Base-by-base conservation (phyloP, 331 rosid genomes). In the Saraca asoca region DNA sequence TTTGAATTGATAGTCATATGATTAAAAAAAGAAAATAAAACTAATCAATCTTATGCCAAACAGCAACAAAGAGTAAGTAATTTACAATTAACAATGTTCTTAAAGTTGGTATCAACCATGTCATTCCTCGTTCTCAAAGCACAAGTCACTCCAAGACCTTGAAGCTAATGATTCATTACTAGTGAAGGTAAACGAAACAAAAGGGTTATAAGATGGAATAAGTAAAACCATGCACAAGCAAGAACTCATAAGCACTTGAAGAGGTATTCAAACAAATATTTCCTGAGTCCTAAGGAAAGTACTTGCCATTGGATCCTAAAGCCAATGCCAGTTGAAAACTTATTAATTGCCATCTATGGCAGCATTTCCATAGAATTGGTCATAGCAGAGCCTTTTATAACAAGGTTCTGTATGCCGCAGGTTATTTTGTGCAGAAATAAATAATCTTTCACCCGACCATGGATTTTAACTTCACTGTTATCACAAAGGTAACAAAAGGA, bases 401-500 rank as follows among this genome's bases (percentile, higher is more conserved):
- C 11, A 17, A 54, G 72, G 58, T 37, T 31, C 42, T 43, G 9
- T 12, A 34, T 18, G 56, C 64, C 29, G 45, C 31, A 68, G 15
- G 68, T 33, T 31, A 57, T 20, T n/a, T 37, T 13, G 60, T 31
- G 56, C 14, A 48, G 49, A 60, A 66, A 55, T 39, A 62, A 68
- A 62, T 43, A 33, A 73, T 24, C 37, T 42, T 62, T 48, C 12
- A 54, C 39, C 51, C 37, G 29, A 57, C 51, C 51, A 58, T 64
- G 31, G 58, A 45, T 64, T 69, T 66, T 73, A 71, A 63, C 33
- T 70, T 65, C 63, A 79, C 50, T 74, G 70, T 56, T 58, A 59
- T 13, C 15, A 61, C 19, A 74, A 31, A 55, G 43, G 58, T 34
- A 24, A 59, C 33, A 65, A 53, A 74, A 24, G 52, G 39, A 50